Conservation (phyloP, 148 eudicot genomes). For the Camellia japonica region DNA sequence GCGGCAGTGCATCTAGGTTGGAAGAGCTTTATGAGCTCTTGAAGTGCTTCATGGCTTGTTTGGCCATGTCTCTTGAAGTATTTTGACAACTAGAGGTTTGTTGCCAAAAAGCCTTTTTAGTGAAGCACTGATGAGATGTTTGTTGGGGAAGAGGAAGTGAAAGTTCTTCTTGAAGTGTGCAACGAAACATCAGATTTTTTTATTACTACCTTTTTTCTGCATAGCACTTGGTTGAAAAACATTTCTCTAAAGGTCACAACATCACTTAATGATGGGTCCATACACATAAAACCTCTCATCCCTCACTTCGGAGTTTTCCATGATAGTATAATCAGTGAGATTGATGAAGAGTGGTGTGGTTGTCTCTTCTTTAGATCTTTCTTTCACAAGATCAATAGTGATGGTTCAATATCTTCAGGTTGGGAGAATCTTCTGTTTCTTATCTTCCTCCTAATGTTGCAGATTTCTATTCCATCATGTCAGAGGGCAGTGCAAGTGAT, state of each 20-base stretch:
- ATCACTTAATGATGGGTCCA: neutral
- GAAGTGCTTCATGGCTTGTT: neutral
- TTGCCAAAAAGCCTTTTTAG: too few species aligned
- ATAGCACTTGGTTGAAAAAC: neutral
- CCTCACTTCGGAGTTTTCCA: neutral
- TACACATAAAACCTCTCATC: neutral
- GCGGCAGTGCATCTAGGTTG: neutral
- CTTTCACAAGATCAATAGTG: neutral
- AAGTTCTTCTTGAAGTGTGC: too few species aligned
- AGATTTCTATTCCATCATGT: conserved; percentile 93
- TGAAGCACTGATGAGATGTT: neutral
- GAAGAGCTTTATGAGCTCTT: neutral
- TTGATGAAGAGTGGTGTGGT: neutral
- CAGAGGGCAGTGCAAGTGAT: conserved; percentile 85
- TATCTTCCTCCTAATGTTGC: conserved; percentile 14
- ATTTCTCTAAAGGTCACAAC: too few species aligned
- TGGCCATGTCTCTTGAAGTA: neutral
- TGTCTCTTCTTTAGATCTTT: neutral
- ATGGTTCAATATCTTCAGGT: neutral
- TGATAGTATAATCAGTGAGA: neutral
- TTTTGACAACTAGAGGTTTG: too few species aligned
- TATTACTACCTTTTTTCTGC: too few species aligned
- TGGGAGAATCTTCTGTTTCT: neutral
- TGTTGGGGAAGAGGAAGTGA: neutral
- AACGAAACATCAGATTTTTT: too few species aligned